Conservation (phyloP, 371 early-diverging fungal species). For the Mortierella sp. region DNA sequence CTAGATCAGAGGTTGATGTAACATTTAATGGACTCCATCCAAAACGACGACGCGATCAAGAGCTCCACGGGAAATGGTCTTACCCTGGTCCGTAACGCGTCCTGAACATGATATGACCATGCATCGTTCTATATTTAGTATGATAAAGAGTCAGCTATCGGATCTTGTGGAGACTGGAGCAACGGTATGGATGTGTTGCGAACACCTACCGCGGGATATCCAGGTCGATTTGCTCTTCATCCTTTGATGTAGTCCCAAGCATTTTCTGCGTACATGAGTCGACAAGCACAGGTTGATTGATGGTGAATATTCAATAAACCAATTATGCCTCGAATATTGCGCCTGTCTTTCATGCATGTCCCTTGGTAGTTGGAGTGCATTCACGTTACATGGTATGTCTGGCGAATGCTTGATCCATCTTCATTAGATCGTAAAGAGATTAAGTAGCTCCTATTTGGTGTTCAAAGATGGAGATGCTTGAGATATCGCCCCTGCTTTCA, state of each 20-base stretch:
- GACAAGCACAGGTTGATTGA: too few relatives aligned
- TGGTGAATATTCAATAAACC: not conserved
- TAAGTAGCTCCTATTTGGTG: conserved; percentile 52
- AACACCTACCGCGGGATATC: conserved; percentile 67
- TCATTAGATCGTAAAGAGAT: conserved; percentile 45
- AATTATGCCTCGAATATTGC: not conserved
- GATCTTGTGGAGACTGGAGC: too few relatives aligned
- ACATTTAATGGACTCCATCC: too few relatives aligned
- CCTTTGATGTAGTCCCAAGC: conserved; percentile 49
- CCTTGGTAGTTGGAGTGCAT: not conserved
- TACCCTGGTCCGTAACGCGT: conserved; percentile 74
- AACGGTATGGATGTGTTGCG: not conserved
- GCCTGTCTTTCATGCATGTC: too few relatives aligned
- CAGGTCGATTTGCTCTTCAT: conserved; percentile 75
- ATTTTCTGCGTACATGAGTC: conserved; percentile 6
- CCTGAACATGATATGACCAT: conserved; percentile 74
- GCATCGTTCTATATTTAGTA: conserved; percentile 66
- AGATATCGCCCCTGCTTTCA: not conserved
- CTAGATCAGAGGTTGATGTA: conserved; percentile 31
- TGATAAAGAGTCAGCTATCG: conserved; percentile 9
- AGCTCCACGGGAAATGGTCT: not conserved
- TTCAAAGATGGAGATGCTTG: not conserved
- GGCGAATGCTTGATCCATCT: conserved; percentile 40
- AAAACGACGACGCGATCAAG: too few relatives aligned
- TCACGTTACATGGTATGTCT: conserved; percentile 36